Base-by-base conservation (phyloP, 2,329 filamentous ascomycete genomes). In the Berkeleyomyces basicola region DNA sequence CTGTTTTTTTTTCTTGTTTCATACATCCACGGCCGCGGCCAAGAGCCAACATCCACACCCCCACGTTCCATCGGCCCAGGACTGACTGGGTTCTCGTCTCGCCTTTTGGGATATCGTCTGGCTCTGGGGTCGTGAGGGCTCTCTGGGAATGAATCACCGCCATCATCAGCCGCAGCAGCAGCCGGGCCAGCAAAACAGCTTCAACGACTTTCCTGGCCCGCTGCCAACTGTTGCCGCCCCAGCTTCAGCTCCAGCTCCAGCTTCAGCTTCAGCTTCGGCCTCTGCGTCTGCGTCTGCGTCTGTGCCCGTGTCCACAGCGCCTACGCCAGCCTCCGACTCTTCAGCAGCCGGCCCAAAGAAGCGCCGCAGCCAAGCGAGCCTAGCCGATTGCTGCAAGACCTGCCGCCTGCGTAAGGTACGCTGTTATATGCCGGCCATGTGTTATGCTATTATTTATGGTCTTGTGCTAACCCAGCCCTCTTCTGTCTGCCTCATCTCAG, bases 351-450 rank as follows among this genome's bases (percentile, higher is more conserved):
- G 49, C 6, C 64, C 66, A n/a, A 74, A 73, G 63, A 70, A 72
- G 33, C 70, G 72, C 58, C 70, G 71, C 14, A 69, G 68, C 1
- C 68, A 70, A 16, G 64, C 69, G 31, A 61, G 66, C 43, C 42
- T 67, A 43, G 64, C 67, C 51, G 70, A 72, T 46, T 73, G 72
- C 64, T 74, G 72, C 67, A 72, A 71, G 63, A 74, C 72, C 31
- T 74, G 73, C 65, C 68, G 72, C 16, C 65, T 74, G 49, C 70
- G 73, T 65, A 74, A 74, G 71, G 73, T 74, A 65, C 67, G 59
- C 49, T 14, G n/a, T 59, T 40, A 9, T 7, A 33, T 31, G 11
- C 16, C 23, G 36, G 36, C 36, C 6, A 7, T n/a, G 16, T 39
- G 14, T 58, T 31, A 7, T 40, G 42, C 23, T 7, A 65, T 59